Base-by-base conservation (phyloP, 768 basidiomycete genomes). In the Mrakia blollopis region DNA sequence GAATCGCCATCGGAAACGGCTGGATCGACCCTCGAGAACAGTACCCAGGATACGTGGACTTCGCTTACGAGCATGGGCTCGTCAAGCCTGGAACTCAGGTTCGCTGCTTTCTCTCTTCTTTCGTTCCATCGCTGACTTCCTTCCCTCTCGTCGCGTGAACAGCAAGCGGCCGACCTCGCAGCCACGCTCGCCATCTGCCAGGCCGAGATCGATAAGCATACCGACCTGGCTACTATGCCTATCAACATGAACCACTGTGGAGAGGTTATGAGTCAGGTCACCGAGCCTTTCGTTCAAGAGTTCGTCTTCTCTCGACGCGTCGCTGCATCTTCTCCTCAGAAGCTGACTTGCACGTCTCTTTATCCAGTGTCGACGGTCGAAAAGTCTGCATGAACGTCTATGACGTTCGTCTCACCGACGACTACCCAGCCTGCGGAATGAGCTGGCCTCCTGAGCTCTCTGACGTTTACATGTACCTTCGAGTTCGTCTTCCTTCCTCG, bases 361-460 rank as follows among this genome's bases (percentile, higher is more conserved):
- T 61, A 54, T n/a, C 28, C 80, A 94, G 92, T 52, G 86, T 89
- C 60, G 86, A 92, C 72, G 92, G 89, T 16, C 85, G 86, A 79
- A 84, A 87, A 37, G 90, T 89, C 85, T 99, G 97, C 82, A 85
- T 95, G 78, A 99, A 99, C 82, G 89, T 98, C 54, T 99, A 99
- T 80, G 97, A 99, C 81, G 88, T 98, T 21, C 91, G 97, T 35
- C 85, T 91, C n/a, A 89, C 92, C 74, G 97, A 99, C 82, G 87
- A 87, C 18, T 85, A 82, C 50, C 97, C 97, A 25, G 91, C 89
- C 0, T 99, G 97, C 83, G 97, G 96, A 3, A 92, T 96, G 93
- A 96, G 94, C 84, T 99, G 95, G 96, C 96, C 95, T 10, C 90
- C 90, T 47, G 93, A 94, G 81, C 89, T 98, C 68, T 83, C 86